Base-by-base conservation (phyloP, 2,329 filamentous ascomycete genomes). In the Cladophialophora exuberans region DNA sequence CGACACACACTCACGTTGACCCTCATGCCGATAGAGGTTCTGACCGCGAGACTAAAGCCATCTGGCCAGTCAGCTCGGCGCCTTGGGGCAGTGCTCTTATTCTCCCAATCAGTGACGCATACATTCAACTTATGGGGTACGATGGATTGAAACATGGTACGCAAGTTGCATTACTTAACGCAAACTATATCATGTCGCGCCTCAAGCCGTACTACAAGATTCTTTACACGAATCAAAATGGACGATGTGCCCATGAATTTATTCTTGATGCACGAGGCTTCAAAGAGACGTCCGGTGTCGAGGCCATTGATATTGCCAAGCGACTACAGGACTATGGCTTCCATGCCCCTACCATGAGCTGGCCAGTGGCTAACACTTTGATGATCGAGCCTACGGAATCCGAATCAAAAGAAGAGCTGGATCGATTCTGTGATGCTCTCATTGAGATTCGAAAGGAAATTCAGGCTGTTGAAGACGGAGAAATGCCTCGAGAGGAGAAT, bases 351-450 rank as follows among this genome's bases (percentile, higher is more conserved):
- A 97, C 93, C 49, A 97, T 97, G 93, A 91, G 86, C 70, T 97
- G 90, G 89, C 93, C 93, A 1, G 91, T 97, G 2, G 83, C 90
- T 48, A 95, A 95, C 75, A 97, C 93, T 1, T 83, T 97, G 39
- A 97, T 97, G 93, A 96, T 97, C 63, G 93, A 97, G 77, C 93
- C 93, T 2, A 97, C 93, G 0, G 93, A 97, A 76, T 92, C 87
- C 11, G 93, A 97, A 78, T 89, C 84, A 73, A 92, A 94, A 72
- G 87, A 87, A 60, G 93, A 97, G 78, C 83, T 97, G 2, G 93
- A 97, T 72, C 87, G 93, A 18, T 97, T 97, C 79, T 89, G 91
- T 59, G 88, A 97, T 62, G 90, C 93, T 0, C 78, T 97, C 36
- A 89, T 97, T 65, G 84, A 83, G 52, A 97, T 97, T 69, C 84